A percentile compares a stretch with the other conserved stretches of the same genome.
phyloP scores from a whole-genome alignment of 179 eudicot genomes.

The Kewa caespitosa region DNA sequence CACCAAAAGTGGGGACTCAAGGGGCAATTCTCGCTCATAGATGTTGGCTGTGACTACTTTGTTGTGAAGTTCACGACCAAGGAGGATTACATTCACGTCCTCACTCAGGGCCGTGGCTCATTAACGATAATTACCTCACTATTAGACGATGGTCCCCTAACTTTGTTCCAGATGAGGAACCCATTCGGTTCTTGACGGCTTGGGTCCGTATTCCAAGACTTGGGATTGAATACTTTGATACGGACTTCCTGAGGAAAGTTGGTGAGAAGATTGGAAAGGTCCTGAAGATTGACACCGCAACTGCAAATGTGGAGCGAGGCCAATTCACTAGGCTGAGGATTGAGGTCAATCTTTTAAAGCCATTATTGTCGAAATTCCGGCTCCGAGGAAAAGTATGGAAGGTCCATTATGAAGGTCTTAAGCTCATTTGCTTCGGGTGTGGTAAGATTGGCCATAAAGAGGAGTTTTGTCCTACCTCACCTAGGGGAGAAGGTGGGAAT shows the following conservation, averaged over 20 bases:
- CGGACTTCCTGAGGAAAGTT: neutral
- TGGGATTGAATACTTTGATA: neutral
- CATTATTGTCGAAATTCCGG: neutral
- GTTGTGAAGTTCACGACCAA: neutral
- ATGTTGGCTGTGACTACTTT: neutral
- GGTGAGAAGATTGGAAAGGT: neutral
- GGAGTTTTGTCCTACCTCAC: too few relatives aligned
- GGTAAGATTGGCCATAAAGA: too few relatives aligned
- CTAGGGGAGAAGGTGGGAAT: too few relatives aligned
- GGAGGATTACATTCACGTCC: neutral
- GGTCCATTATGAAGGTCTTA: too few relatives aligned
- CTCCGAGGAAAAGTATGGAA: too few relatives aligned
- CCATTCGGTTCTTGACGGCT: neutral
- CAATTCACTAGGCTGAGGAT: neutral
- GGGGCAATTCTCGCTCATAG: neutral
- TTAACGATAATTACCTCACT: neutral
- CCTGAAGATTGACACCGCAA: neutral
- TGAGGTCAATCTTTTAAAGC: neutral
- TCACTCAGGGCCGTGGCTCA: neutral
- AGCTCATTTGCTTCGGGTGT: too few relatives aligned
- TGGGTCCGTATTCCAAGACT: neutral
- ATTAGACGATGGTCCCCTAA: neutral
- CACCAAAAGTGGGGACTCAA: neutral
- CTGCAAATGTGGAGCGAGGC: neutral
- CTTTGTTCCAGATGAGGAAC: neutral